Evolutionary conservation across 352 stramenopile genomes (phyloP), one percentile per base, ranked within the genome.

Genomic region (Phytopythium aichiense): DNA sequence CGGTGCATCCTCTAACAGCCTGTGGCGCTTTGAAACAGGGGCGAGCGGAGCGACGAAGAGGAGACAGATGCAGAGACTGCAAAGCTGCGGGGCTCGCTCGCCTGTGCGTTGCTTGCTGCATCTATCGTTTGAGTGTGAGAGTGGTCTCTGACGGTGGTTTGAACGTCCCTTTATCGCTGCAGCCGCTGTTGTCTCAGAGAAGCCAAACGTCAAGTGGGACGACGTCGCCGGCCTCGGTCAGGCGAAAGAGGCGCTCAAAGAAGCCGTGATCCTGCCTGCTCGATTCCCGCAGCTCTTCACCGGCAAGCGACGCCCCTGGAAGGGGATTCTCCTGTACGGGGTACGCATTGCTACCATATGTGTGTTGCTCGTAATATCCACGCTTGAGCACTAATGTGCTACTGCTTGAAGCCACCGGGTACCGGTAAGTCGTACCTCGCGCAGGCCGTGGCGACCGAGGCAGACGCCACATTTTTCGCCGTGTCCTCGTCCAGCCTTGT

Each of bases 401-500:
- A 48, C 35, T 64, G 42, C 42, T 65, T 25, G 54, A 37, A 95
- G 87, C 87, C 89, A 16, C 81, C 88, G 25, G 88, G 88, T 61
- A 96, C 88, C 6, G 95, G 95, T 72, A 99, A 99, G 76, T 98
- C 94, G 43, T 98, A 98, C 63, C 74, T 99, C 33, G 96, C 95
- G 4, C 98, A 99, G 61, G 98, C 97, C 2, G 97, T 99, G 1
- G 98, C 98, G n/a, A 99, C 97, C 0, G 97, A 99, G 77, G 94
- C 96, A 12, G 96, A 99, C 64, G 96, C 93, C 37, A 98, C 93
- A 1, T 99, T 99, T 68, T 99, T 99, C 70, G 89, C 95, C 11
- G 95, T 99, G 1, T 98, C 92, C 28, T 99, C 96, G n/a, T 96
- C 96, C 7, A 98, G 98, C 69, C 81, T 99, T 16, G 96, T 99